Evolutionary conservation across 2,329 filamentous ascomycete species (phyloP), one percentile per base, ranked within the genome.

Genomic region (Leptographium galeiforme): DNA sequence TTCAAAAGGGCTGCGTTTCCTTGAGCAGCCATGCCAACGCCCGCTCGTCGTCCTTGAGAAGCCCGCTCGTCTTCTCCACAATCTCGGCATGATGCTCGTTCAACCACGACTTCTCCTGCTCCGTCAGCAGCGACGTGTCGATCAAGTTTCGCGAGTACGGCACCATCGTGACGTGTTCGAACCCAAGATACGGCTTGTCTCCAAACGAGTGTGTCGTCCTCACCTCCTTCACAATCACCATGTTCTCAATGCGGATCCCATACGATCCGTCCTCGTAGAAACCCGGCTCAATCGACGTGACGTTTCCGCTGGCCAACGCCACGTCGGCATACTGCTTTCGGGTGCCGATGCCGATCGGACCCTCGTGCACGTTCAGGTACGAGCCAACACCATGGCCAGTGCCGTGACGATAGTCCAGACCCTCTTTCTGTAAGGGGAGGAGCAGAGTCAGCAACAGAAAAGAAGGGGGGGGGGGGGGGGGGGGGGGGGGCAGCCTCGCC

Each of bases 211-310:
- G 79, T 57, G 84, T 83, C 6, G 91, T 95, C 68, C 90, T 75
- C n/a, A 86, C 84, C 66, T 96, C 89, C 59, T 80, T 85, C 34
- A 94, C 89, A 75, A 97, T 85, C 59, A 95, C 81, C 62, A 98
- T 82, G 66, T 98, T 98, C 70, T 98, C 93, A 63, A 96, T 96
- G 18, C 93, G 85, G 60, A 98, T 93, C 18, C 93, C 93, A 63
- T 95, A 98, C 41, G 82, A 82, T 48, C 89, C 91, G 62, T 98
- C 93, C 67, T 97, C 90, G 66, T 98, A 98, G 71, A 90, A 98
- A 34, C 93, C 93, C 2, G 93, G 93, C 68, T 98, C 89, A 63
- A 96, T 89, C 2, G 91, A 97, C 52, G 97, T 81, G 43, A 98
- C 91, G 62, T 98, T 96, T 46, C 93, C 93, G n/a, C 88, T 77